Evolutionary conservation across 306 rosid species (phyloP), one percentile per base, ranked within the genome.

Genomic region (Dalbergia cochinchinensis): DNA sequence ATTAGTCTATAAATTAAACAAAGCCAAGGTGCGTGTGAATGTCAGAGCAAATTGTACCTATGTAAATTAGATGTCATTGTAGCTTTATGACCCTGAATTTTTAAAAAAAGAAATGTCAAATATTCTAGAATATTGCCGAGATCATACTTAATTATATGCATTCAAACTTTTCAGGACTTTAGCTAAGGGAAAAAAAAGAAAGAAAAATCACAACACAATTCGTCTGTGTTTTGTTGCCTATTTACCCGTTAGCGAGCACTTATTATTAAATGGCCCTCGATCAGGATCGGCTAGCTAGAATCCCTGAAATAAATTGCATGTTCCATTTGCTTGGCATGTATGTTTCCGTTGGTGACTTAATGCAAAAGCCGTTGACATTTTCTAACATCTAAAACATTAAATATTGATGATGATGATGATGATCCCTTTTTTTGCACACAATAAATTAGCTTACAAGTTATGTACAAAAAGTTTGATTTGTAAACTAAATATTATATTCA

Each of bases 281-380:
- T 61, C 42, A 15, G 44, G 14, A 74, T 39, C 55, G 19, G n/a
- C 9, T 15, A 39, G n/a, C 9, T 15, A 5, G 50, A 63, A 48
- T 35, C 73, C 50, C 54, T 18, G 35, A 48, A 64, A 64, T 48
- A 63, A 63, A 76, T 76, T 77, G 73, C 33, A 65, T 54, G 53
- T 64, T 76, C 39, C 63, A 4, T 48, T 64, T 47, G 72, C 80
- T 48, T 63, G 4, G 20, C 14, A 6, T 34, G 45, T 53, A 77
- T 39, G 74, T 66, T 53, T 66, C 74, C 58, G 65, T 77, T 77
- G 81, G 19, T 53, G n/a, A 65, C 65, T 77, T 22, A 19, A 77
- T 66, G 81, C 74, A 4, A 48, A 14, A 66, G 7, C 64, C 44
- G 74, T 77, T 66, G 58, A 77, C 81, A 35, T 54, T 76, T 62